Evolutionary conservation across 495 filamentous ascomycete genomes (phyloP).

Genomic region (Lasiosphaeriaceae sp.): DNA sequence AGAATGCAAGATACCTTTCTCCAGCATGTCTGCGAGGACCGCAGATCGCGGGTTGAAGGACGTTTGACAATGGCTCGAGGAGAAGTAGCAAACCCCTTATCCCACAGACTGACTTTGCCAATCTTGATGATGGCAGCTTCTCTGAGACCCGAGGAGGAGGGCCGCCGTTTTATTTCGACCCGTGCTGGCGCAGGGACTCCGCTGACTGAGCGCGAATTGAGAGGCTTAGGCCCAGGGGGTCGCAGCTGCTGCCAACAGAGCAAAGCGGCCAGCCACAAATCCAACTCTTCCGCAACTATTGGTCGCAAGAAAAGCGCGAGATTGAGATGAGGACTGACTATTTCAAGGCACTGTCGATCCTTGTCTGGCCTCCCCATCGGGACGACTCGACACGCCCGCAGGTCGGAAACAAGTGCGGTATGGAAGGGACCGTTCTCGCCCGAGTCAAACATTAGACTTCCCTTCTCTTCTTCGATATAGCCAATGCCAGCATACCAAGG

Average conservation of each 20-base stretch:
- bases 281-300: slow-evolving; percentile 68
- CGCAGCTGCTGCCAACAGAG: slow-evolving; percentile 92
- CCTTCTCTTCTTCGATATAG: slow-evolving; percentile 64
- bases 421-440: slow-evolving; percentile 47
- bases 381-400: slow-evolving; percentile 80
- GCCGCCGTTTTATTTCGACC: slow-evolving; percentile 68
- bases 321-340: slow-evolving; percentile 66
- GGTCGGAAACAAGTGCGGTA: slow-evolving; percentile 63
- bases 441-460: slow-evolving; percentile 60
- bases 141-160: slow-evolving; percentile 56
- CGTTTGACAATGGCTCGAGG: slow-evolving; percentile 50
- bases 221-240: slow-evolving; percentile 40
- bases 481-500: slow-evolving; percentile 60
- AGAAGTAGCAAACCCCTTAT: slow-evolving; percentile 56
- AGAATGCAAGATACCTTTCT: slow-evolving; percentile 86
- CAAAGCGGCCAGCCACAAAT: slow-evolving; percentile 88
- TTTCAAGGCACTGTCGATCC: slow-evolving; percentile 70
- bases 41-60: slow-evolving; percentile 44
- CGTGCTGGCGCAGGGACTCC: slow-evolving; percentile 18
- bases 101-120: slow-evolving; percentile 89
- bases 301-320: slow-evolving; percentile 73
- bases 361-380: slow-evolving; percentile 61
- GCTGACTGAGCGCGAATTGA: slow-evolving; percentile 20
- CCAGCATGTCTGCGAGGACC: slow-evolving; percentile 55
- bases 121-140: slow-evolving; percentile 94